Conservation (phyloP, 2,329 filamentous ascomycete genomes). For the Sporothrix pseudoabietina region DNA sequence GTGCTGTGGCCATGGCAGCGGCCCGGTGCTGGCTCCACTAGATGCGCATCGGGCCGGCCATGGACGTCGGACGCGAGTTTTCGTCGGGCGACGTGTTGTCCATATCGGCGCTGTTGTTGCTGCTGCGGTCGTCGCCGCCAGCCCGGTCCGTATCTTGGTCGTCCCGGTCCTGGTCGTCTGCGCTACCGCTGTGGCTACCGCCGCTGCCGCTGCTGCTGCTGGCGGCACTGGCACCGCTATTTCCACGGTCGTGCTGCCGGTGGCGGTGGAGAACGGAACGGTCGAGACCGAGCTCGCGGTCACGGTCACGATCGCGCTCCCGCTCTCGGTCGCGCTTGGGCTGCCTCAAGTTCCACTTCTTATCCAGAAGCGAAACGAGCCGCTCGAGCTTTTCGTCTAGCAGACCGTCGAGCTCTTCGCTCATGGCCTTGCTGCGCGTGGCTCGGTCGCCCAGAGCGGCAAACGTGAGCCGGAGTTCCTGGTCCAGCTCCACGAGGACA, state of each 20-base stretch:
- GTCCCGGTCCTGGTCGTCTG: slow-evolving; percentile 8
- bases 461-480: slow-evolving; percentile 64
- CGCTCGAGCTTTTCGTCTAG: slow-evolving; percentile 76
- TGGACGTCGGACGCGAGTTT: slow-evolving; percentile 29
- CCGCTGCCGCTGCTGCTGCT: background rate
- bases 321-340: slow-evolving; percentile 3
- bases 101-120: slow-evolving; percentile 31
- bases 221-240: slow-evolving; percentile 3
- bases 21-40: slow-evolving; percentile 22
- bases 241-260: slow-evolving; percentile 20
- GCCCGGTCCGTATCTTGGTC: slow-evolving; percentile 19
- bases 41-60: slow-evolving; percentile 27
- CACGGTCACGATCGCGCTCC: slow-evolving; percentile 20
- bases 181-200: background rate
- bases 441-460: slow-evolving; percentile 62
- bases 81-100: slow-evolving; percentile 33
- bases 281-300: background rate
- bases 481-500: slow-evolving; percentile 62
- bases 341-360: slow-evolving; percentile 60
- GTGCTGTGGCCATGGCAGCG: background rate
- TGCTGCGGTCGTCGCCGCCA: slow-evolving; percentile 28
- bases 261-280: slow-evolving; percentile 14
- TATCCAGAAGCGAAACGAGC: slow-evolving; percentile 70
- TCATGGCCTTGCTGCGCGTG: slow-evolving; percentile 55
- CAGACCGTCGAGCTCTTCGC: slow-evolving; percentile 63